A percentile compares a stretch with the other conserved stretches of the same genome.
phyloP scores from a whole-genome alignment of 139 green algal genomes.

The Coccomyxa sp. region DNA sequence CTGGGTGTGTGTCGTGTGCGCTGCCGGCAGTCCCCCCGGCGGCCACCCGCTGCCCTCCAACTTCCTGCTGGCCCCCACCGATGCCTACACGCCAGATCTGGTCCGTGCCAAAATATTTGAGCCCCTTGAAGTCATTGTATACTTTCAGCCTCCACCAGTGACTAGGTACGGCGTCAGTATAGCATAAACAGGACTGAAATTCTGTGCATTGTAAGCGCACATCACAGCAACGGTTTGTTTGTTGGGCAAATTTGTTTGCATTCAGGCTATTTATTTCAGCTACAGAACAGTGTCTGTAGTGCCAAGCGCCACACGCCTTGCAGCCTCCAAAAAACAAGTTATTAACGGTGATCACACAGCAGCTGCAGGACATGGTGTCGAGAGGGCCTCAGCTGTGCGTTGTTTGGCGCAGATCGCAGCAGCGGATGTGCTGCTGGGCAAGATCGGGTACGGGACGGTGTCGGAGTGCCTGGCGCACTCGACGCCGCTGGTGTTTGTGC shows the following conservation, averaged over 20 bases:
- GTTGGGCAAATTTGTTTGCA: too few relatives aligned
- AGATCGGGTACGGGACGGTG: conserved; percentile 68
- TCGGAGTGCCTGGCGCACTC: conserved; percentile 48
- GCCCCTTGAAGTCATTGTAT: too few relatives aligned
- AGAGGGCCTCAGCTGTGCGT: too few relatives aligned
- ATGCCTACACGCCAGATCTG: conserved; percentile 62
- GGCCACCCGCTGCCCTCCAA: conserved; percentile 24
- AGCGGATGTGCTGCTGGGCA: conserved; percentile 61
- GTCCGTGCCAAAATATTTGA: conserved; percentile 6
- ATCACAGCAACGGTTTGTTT: background rate
- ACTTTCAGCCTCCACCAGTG: too few relatives aligned
- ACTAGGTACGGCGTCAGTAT: too few relatives aligned
- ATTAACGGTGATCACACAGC: too few relatives aligned
- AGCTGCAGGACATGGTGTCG: too few relatives aligned
- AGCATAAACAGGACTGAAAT: too few relatives aligned
- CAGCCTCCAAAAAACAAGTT: too few relatives aligned
- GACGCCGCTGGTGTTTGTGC: conserved; percentile 65
- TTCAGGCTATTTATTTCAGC: too few relatives aligned
- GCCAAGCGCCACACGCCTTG: too few relatives aligned
- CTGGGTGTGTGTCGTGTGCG: conserved; percentile 59
- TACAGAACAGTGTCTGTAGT: too few relatives aligned
- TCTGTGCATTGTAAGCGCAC: background rate
- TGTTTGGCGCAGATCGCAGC: conserved; percentile 28
- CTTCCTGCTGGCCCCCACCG: conserved; percentile 38
- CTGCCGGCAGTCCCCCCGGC: conserved; percentile 14